Percentiles rank a stretch among this genome's conserved stretches.
These are phyloP conservation scores for Lactifluus pinguis DNA, from an alignment of 768 basidiomycete species.

Conservation along the genomic window DNA sequence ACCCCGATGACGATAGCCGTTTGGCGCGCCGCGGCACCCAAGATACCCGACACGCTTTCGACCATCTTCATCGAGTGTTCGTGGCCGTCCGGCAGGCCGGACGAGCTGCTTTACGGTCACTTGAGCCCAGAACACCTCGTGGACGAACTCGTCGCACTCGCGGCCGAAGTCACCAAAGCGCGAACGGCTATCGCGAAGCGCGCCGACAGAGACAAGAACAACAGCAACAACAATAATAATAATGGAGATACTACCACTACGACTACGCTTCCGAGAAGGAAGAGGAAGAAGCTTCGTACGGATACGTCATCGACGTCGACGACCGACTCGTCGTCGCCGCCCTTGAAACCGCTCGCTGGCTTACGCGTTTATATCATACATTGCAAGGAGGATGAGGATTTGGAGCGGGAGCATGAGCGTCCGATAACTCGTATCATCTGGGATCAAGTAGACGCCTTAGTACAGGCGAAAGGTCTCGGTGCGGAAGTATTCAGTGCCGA, in stretches of 20 bases:
- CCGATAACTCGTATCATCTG: slow-evolving; percentile 62
- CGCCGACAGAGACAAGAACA: neutral
- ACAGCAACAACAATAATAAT: too few relatives aligned
- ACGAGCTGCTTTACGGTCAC: slow-evolving; percentile 73
- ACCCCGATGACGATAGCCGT: slow-evolving; percentile 56
- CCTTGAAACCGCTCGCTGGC: slow-evolving; percentile 46
- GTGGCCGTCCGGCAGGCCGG: slow-evolving; percentile 62
- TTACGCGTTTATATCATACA: slow-evolving; percentile 75
- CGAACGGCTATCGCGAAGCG: slow-evolving; percentile 24
- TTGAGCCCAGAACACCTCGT: slow-evolving; percentile 73
- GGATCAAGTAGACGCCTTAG: slow-evolving; percentile 58
- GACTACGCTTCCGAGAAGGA: slow-evolving; percentile 23
- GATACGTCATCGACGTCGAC: slow-evolving; percentile 26
- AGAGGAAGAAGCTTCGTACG: slow-evolving; percentile 33
- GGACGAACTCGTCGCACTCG: slow-evolving; percentile 63
- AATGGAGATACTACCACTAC: too few relatives aligned
- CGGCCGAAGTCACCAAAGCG: slow-evolving; percentile 50
- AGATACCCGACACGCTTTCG: slow-evolving; percentile 57
- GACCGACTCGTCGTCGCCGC: slow-evolving; percentile 23
- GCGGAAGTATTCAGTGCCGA: slow-evolving; percentile 59
- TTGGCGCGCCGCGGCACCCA: slow-evolving; percentile 76
- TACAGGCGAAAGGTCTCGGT: slow-evolving; percentile 55
- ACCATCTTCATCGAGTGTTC: slow-evolving; percentile 96
- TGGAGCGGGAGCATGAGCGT: slow-evolving; percentile 37
- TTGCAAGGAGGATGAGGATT: slow-evolving; percentile 71